A percentile compares a stretch with the other conserved stretches of the same genome.
Conservation (phyloP, 441 rosid genomes). For the Capsella rubella region DNA sequence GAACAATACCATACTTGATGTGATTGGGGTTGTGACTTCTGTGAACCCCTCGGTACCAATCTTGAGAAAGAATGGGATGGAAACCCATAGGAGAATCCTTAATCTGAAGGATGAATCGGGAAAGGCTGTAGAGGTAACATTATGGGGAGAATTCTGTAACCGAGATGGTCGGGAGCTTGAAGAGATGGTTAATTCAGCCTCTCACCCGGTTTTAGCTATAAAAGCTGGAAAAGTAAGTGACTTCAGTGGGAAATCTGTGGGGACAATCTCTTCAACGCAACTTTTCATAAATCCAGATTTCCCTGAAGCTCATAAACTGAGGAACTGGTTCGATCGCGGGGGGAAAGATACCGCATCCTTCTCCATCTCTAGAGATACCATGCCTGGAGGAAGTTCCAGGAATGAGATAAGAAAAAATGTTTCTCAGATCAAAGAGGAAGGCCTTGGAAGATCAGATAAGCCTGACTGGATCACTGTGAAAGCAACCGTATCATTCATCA, state of each 20-base stretch:
- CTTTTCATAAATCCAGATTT: conserved; percentile 82
- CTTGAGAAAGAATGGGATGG: conserved; percentile 88
- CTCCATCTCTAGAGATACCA: conserved; percentile 74
- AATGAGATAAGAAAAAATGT: conserved; percentile 73
- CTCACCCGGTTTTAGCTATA: conserved; percentile 73
- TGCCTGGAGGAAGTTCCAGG: conserved; percentile 59
- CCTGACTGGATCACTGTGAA: conserved; percentile 86
- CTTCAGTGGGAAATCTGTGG: conserved; percentile 81
- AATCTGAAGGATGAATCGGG: conserved; percentile 80
- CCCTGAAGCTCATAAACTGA: conserved; percentile 69
- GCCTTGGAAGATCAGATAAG: conserved; percentile 86
- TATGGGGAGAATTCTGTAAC: conserved; percentile 90
- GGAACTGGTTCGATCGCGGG: conserved; percentile 79
- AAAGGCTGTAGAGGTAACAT: conserved; percentile 71
- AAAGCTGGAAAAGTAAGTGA: conserved; percentile 87
- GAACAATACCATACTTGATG: conserved; percentile 70
- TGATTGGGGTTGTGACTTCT: conserved; percentile 70
- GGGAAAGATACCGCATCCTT: conserved; percentile 64
- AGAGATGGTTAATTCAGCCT: conserved; percentile 66
- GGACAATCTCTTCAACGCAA: conserved; percentile 78
- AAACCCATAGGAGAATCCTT: conserved; percentile 82
- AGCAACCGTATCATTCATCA: conserved; percentile 70
- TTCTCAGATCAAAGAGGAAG: conserved; percentile 81
- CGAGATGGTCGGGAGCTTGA: conserved; percentile 81
- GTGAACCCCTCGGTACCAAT: conserved; percentile 76